These are phyloP conservation scores for Gloeopeniophorella convolvens DNA, from an alignment of 768 basidiomycete genomes.

Conservation along the genomic window DNA sequence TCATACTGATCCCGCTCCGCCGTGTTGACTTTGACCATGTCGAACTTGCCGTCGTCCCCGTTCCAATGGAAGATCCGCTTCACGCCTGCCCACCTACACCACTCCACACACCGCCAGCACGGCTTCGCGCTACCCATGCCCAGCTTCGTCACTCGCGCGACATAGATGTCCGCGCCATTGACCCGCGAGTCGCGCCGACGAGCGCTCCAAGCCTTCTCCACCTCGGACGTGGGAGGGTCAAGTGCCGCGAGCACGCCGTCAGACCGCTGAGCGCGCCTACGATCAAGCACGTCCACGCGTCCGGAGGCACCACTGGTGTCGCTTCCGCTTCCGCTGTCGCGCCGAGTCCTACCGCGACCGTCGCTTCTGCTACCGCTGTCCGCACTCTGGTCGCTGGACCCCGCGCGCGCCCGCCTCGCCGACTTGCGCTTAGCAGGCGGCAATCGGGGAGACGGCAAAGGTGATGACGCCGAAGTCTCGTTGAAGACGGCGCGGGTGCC, in stretches of 20 bases:
- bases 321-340: not conserved
- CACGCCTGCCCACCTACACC: constrained; percentile 53
- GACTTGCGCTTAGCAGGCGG: not conserved
- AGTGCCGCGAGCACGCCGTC: not conserved
- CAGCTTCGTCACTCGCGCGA: constrained; percentile 42
- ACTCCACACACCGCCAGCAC: constrained; percentile 51
- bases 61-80: constrained; percentile 53
- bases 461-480: not conserved
- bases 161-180: constrained; percentile 50
- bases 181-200: constrained; percentile 36
- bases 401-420: not conserved
- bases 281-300: not conserved
- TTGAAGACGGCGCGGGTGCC: constrained; percentile 15
- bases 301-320: not conserved
- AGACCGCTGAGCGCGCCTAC: not conserved
- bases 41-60: constrained; percentile 30
- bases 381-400: constrained; percentile 13
- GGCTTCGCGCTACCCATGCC: constrained; percentile 48
- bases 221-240: constrained; percentile 12
- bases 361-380: not conserved
- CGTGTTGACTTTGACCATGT: constrained; percentile 42
- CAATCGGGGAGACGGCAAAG: not conserved
- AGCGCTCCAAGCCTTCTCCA: constrained; percentile 28
- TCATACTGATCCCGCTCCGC: constrained; percentile 35
- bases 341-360: not conserved